phyloP scores from a whole-genome alignment of 2,329 filamentous ascomycete genomes.

The Tolypocladium ovalisporum region DNA sequence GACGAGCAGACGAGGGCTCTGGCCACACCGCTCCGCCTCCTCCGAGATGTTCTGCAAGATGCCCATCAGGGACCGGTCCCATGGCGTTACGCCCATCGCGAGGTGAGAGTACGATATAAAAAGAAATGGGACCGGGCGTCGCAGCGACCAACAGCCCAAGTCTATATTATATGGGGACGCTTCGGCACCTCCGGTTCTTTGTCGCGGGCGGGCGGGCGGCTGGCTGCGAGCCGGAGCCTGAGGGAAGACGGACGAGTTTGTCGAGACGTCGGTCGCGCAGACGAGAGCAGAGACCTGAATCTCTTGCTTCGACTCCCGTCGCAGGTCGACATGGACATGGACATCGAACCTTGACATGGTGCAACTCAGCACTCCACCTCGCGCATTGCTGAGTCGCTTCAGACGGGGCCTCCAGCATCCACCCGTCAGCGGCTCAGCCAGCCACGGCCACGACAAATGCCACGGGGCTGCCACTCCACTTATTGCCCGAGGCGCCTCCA shows the following conservation, averaged over 20 bases:
- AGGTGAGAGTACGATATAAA: background rate
- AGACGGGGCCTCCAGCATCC: too few relatives aligned
- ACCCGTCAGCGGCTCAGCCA: too few relatives aligned
- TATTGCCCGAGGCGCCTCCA: background rate
- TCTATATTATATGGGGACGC: background rate
- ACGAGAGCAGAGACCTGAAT: too few relatives aligned
- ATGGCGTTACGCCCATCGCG: background rate
- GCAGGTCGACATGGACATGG: background rate
- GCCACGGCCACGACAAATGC: background rate
- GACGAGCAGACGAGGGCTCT: background rate
- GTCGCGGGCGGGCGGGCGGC: background rate
- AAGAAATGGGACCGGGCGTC: background rate
- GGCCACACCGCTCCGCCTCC: background rate
- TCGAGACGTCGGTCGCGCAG: too few relatives aligned
- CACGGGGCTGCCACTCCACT: background rate
- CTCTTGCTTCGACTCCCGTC: too few relatives aligned
- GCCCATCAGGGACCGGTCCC: background rate
- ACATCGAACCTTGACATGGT: too few relatives aligned
- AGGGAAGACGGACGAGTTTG: background rate
- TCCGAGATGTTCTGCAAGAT: background rate
- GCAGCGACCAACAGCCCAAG: background rate
- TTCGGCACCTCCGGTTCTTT: slow-evolving; percentile 1
- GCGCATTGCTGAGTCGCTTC: background rate
- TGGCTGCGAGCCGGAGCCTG: background rate
- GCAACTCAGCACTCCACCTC: background rate